These are phyloP conservation scores for Colletotrichum tabaci DNA, from an alignment of 2,329 filamentous ascomycete genomes.

Conservation along the genomic window DNA sequence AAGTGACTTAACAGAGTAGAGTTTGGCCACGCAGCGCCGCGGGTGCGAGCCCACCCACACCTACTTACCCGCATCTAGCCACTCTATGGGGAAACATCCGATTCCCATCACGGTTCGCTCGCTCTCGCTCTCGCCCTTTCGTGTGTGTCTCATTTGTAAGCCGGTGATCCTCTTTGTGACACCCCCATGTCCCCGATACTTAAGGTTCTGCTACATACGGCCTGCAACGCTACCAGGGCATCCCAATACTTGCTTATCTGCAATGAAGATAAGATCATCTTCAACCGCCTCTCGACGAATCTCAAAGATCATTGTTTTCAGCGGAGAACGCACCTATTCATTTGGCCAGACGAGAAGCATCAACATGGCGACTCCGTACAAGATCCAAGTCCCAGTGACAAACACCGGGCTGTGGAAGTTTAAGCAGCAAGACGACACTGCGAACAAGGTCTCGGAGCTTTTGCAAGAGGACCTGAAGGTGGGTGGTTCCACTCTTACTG, in stretches of 20 bases:
- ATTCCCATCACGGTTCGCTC: slow-evolving; percentile 17
- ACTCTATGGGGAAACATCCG: slow-evolving; percentile 19
- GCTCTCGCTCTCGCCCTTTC: slow-evolving; percentile 15
- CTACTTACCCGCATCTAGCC: slow-evolving; percentile 16
- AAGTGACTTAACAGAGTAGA: slow-evolving; percentile 8
- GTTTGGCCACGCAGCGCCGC: slow-evolving; percentile 3
- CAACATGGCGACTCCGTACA: slow-evolving; percentile 63
- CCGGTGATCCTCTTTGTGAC: not conserved
- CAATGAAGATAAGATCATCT: slow-evolving; percentile 23
- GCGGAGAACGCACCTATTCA: not conserved
- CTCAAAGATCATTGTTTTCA: slow-evolving; percentile 4
- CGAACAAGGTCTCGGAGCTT: slow-evolving; percentile 74
- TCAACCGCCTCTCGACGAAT: slow-evolving; percentile 5
- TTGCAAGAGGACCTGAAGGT: slow-evolving; percentile 83
- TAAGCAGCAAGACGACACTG: slow-evolving; percentile 69
- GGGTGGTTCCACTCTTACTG: slow-evolving; percentile 16
- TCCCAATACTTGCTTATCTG: not conserved
- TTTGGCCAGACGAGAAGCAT: slow-evolving; percentile 13
- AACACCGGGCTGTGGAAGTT: slow-evolving; percentile 66
- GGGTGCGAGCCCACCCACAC: not conserved
- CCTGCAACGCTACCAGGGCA: not conserved
- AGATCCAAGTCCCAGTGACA: slow-evolving; percentile 62
- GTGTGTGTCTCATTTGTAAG: slow-evolving; percentile 29
- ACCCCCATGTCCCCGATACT: slow-evolving; percentile 5
- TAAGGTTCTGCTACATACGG: slow-evolving; percentile 5